Percentiles rank a stretch among this genome's conserved stretches.
Conservation (phyloP, 2,329 filamentous ascomycete species). For the Trichoderma citrinoviride region DNA sequence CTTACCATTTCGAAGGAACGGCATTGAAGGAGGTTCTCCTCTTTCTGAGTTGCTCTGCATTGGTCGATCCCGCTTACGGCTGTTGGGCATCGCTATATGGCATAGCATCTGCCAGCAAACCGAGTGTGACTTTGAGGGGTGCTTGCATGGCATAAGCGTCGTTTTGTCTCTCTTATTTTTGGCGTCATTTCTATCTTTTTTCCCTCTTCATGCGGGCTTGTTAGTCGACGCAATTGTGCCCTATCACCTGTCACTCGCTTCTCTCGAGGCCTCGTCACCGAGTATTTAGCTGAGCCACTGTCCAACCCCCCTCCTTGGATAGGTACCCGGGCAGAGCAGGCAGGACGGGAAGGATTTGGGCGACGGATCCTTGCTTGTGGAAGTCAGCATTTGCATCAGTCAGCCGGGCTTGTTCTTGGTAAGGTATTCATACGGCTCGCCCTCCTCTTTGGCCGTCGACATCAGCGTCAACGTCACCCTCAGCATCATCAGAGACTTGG, state of each 20-base stretch:
- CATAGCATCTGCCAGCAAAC: not conserved
- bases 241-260: conserved; percentile 2
- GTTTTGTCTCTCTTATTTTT: not conserved
- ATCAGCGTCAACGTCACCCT: not conserved
- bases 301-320: not conserved
- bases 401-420: not conserved
- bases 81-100: not conserved
- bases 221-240: conserved; percentile 7
- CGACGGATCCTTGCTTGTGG: not conserved
- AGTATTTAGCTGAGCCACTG: conserved; percentile 10
- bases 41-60: not conserved
- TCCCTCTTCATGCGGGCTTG: conserved; percentile 7
- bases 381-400: not conserved
- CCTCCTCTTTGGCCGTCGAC: not conserved
- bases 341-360: not conserved
- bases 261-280: not conserved
- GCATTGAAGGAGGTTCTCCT: not conserved
- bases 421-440: not conserved
- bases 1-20: not conserved
- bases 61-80: not conserved
- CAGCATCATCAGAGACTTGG: not conserved
- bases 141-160: conserved; percentile 18
- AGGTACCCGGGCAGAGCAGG: not conserved
- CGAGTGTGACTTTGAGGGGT: not conserved
- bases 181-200: not conserved